Evolutionary conservation across 2,329 filamentous ascomycete species (phyloP).

Genomic region (Seiridium unicorne): DNA sequence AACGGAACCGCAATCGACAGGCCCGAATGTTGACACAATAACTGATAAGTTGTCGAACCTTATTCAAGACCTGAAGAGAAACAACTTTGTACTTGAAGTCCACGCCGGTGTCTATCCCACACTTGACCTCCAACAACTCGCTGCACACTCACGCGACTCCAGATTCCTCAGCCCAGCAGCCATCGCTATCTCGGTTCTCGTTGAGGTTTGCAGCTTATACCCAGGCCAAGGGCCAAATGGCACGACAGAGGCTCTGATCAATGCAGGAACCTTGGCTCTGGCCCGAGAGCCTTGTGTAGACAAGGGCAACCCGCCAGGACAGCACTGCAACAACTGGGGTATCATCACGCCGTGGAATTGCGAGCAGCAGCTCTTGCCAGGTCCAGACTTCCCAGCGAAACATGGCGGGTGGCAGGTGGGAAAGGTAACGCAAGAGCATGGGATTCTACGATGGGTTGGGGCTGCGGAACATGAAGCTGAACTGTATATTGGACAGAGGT

Average conservation of each 20-base stretch:
- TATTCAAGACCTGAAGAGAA: conserved; percentile 34
- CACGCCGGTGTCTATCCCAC: conserved; percentile 77
- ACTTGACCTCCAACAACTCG: conserved; percentile 77
- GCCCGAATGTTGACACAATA: neutral
- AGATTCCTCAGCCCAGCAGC: conserved; percentile 47
- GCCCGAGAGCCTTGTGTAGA: conserved; percentile 70
- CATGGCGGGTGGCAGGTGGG: conserved; percentile 64
- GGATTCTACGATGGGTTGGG: conserved; percentile 62
- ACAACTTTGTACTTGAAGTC: conserved; percentile 57
- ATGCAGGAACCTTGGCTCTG: conserved; percentile 67
- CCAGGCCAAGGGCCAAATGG: conserved; percentile 47
- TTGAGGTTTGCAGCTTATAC: conserved; percentile 71
- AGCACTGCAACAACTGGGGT: conserved; percentile 69
- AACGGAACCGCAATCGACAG: neutral
- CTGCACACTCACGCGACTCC: conserved; percentile 58
- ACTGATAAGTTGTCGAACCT: conserved; percentile 31
- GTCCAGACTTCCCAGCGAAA: conserved; percentile 39
- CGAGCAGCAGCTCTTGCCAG: conserved; percentile 29
- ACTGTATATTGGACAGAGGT: conserved; percentile 61
- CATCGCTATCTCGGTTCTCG: conserved; percentile 67
- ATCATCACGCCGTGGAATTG: conserved; percentile 61
- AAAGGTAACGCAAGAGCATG: conserved; percentile 76
- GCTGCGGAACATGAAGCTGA: conserved; percentile 41
- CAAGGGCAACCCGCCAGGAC: conserved; percentile 25
- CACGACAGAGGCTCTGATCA: conserved; percentile 64